Base-by-base conservation (phyloP, 805 yeast genomes). In the Candida takata region DNA sequence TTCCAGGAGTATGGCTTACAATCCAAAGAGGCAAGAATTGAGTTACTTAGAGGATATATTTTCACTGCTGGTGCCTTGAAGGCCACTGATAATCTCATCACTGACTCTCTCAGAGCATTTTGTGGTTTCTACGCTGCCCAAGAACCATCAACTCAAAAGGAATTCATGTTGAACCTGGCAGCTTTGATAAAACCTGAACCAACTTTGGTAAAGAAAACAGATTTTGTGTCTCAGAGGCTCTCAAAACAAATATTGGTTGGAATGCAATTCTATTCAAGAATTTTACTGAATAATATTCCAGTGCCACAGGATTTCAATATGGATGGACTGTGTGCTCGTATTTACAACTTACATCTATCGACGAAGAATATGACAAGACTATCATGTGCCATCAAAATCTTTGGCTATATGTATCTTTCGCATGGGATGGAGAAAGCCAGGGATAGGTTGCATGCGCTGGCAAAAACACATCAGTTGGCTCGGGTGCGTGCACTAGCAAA, bases 61-160 rank as follows among this genome's bases (percentile, higher is more conserved):
- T 67, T 72, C 42, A 67, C 75, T 6, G 68, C 69, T 8, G 90
- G 85, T 6, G 78, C 84, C 0, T 44, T 62, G 27, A 69, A 73
- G 16, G 74, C 79, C 0, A 63, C 71, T 7, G 71, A 68, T 36
- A 40, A 52, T 1, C 61, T 70, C 12, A 62, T 76, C 1, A 63
- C 65, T 21, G 47, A 58, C 8, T 62, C 79, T 0, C 56, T 75
- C 14, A 57, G 55, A 16, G 34, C 59, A 3, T 69, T 73, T 35
- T 42, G 67, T 3, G 37, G 37, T 1, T 58, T 52, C 39, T 59
- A 59, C 40, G 49, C 56, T 15, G 36, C 33, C 3, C 27, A 35
- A 0, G 31, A 51, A 8, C 36, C 40, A 14, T 38, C 25, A 18
- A 40, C 30, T 3, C 35, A 44, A 15, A 28, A 7, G 8, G 28